Percentiles rank a stretch among this genome's conserved stretches.
Conservation (phyloP, 2,329 filamentous ascomycete genomes). For the Sporothrix pseudoabietina region DNA sequence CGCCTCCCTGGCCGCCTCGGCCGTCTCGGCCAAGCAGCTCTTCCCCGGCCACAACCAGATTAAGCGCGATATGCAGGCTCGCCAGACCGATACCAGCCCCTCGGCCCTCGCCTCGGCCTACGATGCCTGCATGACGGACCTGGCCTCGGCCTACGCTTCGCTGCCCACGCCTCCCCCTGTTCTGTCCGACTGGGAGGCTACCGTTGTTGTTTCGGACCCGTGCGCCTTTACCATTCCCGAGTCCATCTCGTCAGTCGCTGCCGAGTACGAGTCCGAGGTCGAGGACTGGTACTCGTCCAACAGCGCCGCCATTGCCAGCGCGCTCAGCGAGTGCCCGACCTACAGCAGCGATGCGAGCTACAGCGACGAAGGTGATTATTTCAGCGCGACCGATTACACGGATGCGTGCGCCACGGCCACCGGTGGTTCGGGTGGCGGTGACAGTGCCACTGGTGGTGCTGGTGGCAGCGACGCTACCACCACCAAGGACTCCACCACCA, state of each 20-base stretch:
- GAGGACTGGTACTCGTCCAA: slow-evolving; percentile 37
- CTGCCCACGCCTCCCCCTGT: slow-evolving; percentile 38
- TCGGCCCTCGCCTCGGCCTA: not conserved
- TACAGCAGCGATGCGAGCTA: slow-evolving; percentile 29
- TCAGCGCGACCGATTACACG: not conserved
- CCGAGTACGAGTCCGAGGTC: slow-evolving; percentile 36
- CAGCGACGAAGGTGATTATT: not conserved
- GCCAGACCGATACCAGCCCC: slow-evolving; percentile 36
- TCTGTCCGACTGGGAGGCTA: slow-evolving; percentile 34
- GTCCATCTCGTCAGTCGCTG: slow-evolving; percentile 34
- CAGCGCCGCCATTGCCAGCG: slow-evolving; percentile 35
- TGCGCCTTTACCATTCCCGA: slow-evolving; percentile 38
- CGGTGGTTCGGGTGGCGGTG: not conserved
- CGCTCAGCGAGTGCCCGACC: slow-evolving; percentile 38
- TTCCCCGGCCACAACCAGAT: slow-evolving; percentile 31
- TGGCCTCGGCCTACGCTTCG: slow-evolving; percentile 34
- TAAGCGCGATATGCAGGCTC: slow-evolving; percentile 34
- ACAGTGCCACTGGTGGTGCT: not conserved
- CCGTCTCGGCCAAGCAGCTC: slow-evolving; percentile 34
- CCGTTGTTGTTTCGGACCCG: slow-evolving; percentile 34
- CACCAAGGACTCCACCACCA: not conserved
- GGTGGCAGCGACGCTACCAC: not conserved
- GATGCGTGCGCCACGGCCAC: slow-evolving; percentile 3
- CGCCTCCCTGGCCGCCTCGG: slow-evolving; percentile 36
- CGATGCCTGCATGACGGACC: slow-evolving; percentile 33